Conservation (phyloP, 2,329 filamentous ascomycete species). For the Colletotrichum siamense region DNA sequence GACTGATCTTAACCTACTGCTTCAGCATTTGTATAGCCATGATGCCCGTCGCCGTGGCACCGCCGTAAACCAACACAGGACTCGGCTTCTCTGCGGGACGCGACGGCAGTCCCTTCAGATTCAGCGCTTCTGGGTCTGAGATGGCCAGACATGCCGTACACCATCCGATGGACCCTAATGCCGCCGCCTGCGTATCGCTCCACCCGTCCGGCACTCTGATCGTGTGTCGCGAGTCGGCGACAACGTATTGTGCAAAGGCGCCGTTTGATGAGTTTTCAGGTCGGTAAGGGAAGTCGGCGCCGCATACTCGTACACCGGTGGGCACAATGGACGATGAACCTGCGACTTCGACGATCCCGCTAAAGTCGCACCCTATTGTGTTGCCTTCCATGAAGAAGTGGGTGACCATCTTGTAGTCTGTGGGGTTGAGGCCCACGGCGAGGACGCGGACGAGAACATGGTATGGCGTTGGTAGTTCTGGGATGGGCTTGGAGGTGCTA, state of each 20-base stretch:
- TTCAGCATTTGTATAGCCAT: conserved; percentile 33
- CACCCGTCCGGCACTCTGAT: conserved; percentile 24
- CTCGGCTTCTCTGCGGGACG: conserved; percentile 19
- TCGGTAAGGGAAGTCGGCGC: not conserved
- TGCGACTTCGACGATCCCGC: conserved; percentile 22
- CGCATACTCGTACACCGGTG: not conserved
- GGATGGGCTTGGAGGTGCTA: not conserved
- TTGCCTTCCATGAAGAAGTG: conserved; percentile 20
- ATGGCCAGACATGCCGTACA: conserved; percentile 19
- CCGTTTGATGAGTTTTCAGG: not conserved
- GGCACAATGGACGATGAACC: not conserved
- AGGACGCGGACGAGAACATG: conserved; percentile 23
- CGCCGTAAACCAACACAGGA: conserved; percentile 35
- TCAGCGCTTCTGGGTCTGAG: not conserved
- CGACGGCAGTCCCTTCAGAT: not conserved
- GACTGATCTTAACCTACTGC: conserved; percentile 21
- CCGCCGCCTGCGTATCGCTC: conserved; percentile 27
- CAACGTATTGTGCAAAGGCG: not conserved
- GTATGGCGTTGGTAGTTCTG: not conserved
- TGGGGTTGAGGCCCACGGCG: conserved; percentile 32
- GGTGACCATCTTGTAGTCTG: conserved; percentile 30
- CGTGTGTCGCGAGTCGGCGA: not conserved
- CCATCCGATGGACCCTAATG: conserved; percentile 30
- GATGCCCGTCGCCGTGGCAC: conserved; percentile 30
- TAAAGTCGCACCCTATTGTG: conserved; percentile 29